Base-by-base conservation (phyloP, 2,329 filamentous ascomycete species). In the Colletotrichum aenigma region DNA sequence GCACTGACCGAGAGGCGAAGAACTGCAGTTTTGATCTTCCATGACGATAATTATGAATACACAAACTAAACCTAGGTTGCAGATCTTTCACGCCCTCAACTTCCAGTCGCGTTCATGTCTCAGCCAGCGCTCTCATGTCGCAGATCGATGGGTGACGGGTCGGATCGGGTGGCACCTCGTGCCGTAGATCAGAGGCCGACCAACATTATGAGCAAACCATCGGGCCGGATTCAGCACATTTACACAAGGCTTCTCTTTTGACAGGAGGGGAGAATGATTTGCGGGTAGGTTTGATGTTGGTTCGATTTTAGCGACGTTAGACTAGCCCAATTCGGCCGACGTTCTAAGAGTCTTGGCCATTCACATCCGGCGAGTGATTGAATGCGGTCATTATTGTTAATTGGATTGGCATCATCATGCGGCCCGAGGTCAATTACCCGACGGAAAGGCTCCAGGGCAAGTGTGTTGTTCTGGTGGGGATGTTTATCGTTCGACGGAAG, bases 181-280 rank as follows among this genome's bases (percentile, higher is more conserved):
- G 5, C 92, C 92, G 79, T 93, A 93, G 81, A 92, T 92, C 32
- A 93, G 83, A 0, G 91, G 93, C 72, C 93, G 81, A 66, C 88
- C 91, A 2, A 91, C 92, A 78, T 92, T 92, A 34, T 93, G 85
- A 0, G 91, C 91, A 77, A 90, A 93, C 3, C 91, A 88, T 77
- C 91, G 90, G 81, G 92, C 93, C 80, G 93, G 92, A 6, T 89
- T 86, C 16, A 89, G 89, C 0, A 91, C 89, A 74, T 93, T 91
- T 52, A 93, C 84, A 56, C 92, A 90, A 34, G n/a, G 79, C 10
- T 87, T 85, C 6, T 91, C 91, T 26, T 87, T 84, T 89, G 86
- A 76, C 87, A 89, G 77, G 92, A 88, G 13, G 82, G 82, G 67
- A 92, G 84, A 71, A 93, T 86, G 77, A 24, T 52, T 21, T 52